Base-by-base conservation (phyloP, 2,329 filamentous ascomycete species). In the Hymenoscyphus repandus region DNA sequence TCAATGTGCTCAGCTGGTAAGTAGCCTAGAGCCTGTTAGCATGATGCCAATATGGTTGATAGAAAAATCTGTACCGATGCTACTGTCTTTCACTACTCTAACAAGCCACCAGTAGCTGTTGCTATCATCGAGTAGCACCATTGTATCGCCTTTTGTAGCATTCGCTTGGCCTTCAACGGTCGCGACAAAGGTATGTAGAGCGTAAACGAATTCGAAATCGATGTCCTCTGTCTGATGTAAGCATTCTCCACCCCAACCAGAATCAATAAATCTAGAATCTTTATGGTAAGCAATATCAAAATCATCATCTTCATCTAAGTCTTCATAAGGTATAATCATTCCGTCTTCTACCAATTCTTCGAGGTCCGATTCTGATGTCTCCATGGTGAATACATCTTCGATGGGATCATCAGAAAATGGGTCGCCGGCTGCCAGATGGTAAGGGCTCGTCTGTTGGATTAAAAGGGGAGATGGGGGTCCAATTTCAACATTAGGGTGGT, bases 101-200 rank as follows among this genome's bases (percentile, higher is more conserved):
- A 99, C 93, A 54, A 99, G 80, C 93, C 93, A 99, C 93, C 93
- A 99, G 70, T 99, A 99, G 72, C 91, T 97, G 73, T 99, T 99
- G 72, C 90, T 97, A 64, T 99, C 93, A 65, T 99, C 93, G 18
- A 99, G 80, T 57, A 99, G 76, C 48, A 97, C 92, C 93, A 99
- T 99, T 12, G 92, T 97, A 66, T 99, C 93, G 46, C 93, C 93
- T 72, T 99, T 99, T 32, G 90, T 95, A 52, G 93, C 93, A 74
- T 97, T 99, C 56, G 93, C 93, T 71, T 99, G 93, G 27, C 93
- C 93, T 71, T 99, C 93, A 44, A 99, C 93, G 0, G 93, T 97
- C 27, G 93, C 93, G 58, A 96, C 88, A 65, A 99, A 99, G 2
- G 92, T 99, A 69, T 97, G 93, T 52, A 99, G 77, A 27, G 93